phyloP scores from a whole-genome alignment of 2,329 filamentous ascomycete genomes.

The Aspergillus phoenicis region DNA sequence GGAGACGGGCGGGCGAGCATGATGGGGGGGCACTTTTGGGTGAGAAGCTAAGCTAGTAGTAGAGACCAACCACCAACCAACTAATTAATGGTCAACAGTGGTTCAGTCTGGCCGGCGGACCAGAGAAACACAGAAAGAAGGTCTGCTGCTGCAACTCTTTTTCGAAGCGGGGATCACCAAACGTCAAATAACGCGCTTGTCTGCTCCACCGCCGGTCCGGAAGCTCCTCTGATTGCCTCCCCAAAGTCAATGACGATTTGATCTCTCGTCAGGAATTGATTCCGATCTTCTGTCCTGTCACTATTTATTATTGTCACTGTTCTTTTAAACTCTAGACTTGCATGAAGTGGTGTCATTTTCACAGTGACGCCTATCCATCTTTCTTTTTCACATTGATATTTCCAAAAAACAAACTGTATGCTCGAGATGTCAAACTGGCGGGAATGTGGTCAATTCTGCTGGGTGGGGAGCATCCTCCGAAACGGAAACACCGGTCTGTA shows the following conservation, averaged over 20 bases:
- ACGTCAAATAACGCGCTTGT: conserved; percentile 5
- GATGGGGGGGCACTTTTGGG: neutral
- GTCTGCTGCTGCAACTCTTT: neutral
- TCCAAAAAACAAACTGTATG: too few relatives aligned
- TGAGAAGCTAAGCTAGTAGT: too few relatives aligned
- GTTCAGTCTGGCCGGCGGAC: conserved; percentile 4
- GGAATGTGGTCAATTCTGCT: neutral
- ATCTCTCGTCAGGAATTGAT: neutral
- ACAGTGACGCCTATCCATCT: too few relatives aligned
- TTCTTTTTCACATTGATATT: too few relatives aligned
- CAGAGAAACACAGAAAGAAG: conserved; percentile 3
- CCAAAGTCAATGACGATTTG: conserved; percentile 3
- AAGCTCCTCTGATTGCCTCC: neutral
- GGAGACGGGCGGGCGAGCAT: conserved; percentile 4
- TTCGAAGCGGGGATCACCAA: conserved; percentile 10
- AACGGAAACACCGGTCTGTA: neutral
- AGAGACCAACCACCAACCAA: neutral
- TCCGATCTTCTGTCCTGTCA: neutral
- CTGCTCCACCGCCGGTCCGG: neutral
- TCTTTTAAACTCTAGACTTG: too few relatives aligned
- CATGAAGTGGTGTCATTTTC: too few relatives aligned
- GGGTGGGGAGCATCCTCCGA: neutral
- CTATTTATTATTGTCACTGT: too few relatives aligned
- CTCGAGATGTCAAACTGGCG: neutral
- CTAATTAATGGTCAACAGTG: neutral